phyloP scores from a whole-genome alignment of 257 asterid species.

The Misopates orontium region DNA sequence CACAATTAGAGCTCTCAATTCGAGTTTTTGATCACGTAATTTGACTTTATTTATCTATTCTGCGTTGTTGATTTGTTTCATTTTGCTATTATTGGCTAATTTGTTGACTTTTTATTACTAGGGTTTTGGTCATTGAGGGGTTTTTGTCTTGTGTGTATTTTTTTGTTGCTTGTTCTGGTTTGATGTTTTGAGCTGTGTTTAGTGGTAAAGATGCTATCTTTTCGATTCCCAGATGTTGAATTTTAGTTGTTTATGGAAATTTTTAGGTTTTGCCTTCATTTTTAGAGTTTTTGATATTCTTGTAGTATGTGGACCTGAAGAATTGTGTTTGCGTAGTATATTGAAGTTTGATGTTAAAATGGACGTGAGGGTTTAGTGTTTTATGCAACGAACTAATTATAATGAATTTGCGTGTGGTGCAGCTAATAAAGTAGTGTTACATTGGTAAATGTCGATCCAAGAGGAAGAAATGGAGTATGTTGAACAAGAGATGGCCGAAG shows the following conservation, averaged over 20 bases:
- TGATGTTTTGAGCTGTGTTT: neutral
- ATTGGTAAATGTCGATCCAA: constrained; percentile 36
- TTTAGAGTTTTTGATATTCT: neutral
- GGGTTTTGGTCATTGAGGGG: neutral
- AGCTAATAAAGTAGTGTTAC: neutral
- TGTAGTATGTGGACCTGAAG: too few species aligned
- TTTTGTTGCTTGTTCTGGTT: neutral
- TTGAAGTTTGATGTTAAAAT: too few species aligned
- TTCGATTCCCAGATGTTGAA: neutral
- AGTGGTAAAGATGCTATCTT: too few species aligned
- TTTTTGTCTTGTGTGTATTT: neutral
- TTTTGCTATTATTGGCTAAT: neutral
- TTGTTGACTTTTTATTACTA: neutral
- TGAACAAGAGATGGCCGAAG: constrained; percentile 48
- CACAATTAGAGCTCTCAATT: neutral
- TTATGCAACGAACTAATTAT: neutral
- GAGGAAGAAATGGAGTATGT: constrained; percentile 49
- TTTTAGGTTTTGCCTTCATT: neutral
- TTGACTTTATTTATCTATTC: neutral
- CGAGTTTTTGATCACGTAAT: neutral
- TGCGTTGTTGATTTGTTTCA: neutral
- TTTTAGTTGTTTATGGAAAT: neutral
- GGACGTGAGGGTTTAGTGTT: neutral
- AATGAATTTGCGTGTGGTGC: neutral
- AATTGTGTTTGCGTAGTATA: too few species aligned